phyloP scores from a whole-genome alignment of 768 basidiomycete genomes.

The Mycena rosella region DNA sequence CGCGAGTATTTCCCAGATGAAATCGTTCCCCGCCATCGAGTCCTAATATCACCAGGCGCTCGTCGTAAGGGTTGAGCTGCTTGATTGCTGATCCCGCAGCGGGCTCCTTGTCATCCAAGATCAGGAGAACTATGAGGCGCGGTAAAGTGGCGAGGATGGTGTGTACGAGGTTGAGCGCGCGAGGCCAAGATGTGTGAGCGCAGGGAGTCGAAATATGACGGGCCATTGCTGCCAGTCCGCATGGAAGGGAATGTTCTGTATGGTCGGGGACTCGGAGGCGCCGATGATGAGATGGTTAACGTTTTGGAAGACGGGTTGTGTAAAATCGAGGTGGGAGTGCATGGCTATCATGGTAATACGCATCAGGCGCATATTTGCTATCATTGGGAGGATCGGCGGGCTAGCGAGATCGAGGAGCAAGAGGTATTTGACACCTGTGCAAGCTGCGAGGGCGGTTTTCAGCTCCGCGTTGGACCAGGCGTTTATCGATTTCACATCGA shows the following conservation, averaged over 20 bases:
- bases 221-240: not conserved
- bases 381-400: not conserved
- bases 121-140: not conserved
- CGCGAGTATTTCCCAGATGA: not conserved
- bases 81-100: not conserved
- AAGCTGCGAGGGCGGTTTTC: not conserved
- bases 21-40: not conserved
- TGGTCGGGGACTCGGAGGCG: not conserved
- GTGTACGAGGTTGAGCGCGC: not conserved
- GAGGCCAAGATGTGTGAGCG: constrained; percentile 10
- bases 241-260: not conserved
- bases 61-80: not conserved
- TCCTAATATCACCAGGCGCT: not conserved
- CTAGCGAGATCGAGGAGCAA: not conserved
- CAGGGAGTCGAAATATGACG: not conserved
- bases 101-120: not conserved
- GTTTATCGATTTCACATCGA: not conserved
- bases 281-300: not conserved
- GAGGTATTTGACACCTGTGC: not conserved
- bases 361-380: constrained; percentile 7
- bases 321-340: not conserved
- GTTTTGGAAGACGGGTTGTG: not conserved
- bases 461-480: constrained; percentile 3
- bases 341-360: not conserved
- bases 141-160: not conserved